Conservation (phyloP, 139 green algal species). For the Picochlorum sp. region DNA sequence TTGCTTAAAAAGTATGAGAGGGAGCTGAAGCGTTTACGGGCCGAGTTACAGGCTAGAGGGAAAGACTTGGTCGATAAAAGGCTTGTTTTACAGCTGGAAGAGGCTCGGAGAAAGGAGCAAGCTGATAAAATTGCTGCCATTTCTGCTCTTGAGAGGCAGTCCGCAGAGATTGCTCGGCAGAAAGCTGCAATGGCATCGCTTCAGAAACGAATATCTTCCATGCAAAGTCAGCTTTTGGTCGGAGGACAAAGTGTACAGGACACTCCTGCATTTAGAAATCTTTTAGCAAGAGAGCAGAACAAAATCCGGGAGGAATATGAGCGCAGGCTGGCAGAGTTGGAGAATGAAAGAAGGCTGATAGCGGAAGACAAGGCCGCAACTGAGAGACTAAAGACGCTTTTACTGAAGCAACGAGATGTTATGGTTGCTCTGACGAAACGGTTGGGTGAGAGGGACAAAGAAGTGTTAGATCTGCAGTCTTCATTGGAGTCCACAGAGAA, state of each 20-base stretch:
- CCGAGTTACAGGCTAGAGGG: conserved; percentile 72
- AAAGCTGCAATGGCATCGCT: conserved; percentile 82
- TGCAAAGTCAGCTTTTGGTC: conserved; percentile 85
- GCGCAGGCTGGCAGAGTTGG: conserved; percentile 63
- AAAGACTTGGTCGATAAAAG: conserved; percentile 86
- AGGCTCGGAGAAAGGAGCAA: conserved; percentile 82
- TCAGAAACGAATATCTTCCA: conserved; percentile 62
- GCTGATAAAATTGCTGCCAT: conserved; percentile 92
- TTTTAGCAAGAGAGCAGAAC: conserved; percentile 68
- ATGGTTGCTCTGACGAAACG: conserved; percentile 92
- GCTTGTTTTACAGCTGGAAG: conserved; percentile 82
- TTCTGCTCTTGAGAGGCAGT: conserved; percentile 75
- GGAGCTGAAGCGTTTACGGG: conserved; percentile 75
- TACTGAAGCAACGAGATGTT: conserved; percentile 96
- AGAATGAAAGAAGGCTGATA: conserved; percentile 62
- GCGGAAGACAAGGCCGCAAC: conserved; percentile 64
- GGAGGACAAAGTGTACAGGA: conserved; percentile 68
- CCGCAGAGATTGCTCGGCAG: conserved; percentile 79
- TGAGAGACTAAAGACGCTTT: conserved; percentile 84
- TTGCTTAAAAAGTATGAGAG: conserved; percentile 91
- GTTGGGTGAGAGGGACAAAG: conserved; percentile 86
- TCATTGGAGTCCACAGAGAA: conserved; percentile 80
- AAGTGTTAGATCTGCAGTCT: conserved; percentile 79
- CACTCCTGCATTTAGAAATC: conserved; percentile 62
- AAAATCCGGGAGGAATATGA: conserved; percentile 85